Conservation (phyloP, 345 rosid species). For the Eutrema yunnanense region DNA sequence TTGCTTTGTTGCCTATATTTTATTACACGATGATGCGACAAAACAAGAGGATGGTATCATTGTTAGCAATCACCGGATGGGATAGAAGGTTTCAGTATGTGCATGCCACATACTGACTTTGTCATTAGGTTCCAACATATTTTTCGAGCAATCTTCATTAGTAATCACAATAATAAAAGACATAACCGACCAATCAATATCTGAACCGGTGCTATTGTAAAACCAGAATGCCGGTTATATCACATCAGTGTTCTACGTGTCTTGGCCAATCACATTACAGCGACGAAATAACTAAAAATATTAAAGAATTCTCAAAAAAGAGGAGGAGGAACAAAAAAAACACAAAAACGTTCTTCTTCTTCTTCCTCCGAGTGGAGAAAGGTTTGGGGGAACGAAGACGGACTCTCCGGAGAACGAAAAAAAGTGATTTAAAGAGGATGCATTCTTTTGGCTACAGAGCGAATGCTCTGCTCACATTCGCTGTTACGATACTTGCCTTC, state of each 20-base stretch:
- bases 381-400: neutral
- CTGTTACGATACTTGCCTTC: constrained; percentile 71
- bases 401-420: neutral
- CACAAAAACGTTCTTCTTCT: neutral
- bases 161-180: neutral
- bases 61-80: too few relatives aligned
- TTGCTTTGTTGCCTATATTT: neutral
- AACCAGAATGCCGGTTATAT: neutral
- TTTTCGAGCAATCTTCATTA: neutral
- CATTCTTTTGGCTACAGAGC: constrained; percentile 86
- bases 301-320: neutral
- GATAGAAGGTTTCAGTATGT: too few relatives aligned
- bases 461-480: constrained; percentile 77
- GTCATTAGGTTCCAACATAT: too few relatives aligned
- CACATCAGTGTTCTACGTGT: neutral
- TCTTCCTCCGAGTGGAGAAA: neutral
- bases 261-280: constrained; percentile 17
- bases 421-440: constrained; percentile 32
- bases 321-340: neutral
- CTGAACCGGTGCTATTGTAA: neutral
- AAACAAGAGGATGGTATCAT: neutral
- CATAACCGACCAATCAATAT: neutral
- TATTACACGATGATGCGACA: neutral
- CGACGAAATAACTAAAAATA: constrained; percentile 1
- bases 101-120: too few relatives aligned